Conservation (phyloP, 345 rosid genomes). For the Salix viminalis region DNA sequence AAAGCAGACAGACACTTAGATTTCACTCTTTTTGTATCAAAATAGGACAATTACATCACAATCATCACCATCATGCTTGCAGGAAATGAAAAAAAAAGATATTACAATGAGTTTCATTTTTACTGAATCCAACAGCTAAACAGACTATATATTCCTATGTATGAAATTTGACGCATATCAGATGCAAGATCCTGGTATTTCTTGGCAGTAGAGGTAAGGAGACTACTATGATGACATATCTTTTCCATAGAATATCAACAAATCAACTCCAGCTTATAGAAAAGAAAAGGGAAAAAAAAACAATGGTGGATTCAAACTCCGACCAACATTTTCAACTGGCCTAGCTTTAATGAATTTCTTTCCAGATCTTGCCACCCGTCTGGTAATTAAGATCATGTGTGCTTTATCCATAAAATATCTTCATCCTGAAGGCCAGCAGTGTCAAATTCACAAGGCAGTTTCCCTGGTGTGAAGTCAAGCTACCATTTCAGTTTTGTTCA, state of each 20-base stretch:
- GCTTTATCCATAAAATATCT: conserved; percentile 6
- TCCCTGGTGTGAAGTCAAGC: neutral
- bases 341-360: conserved; percentile 16
- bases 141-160: conserved; percentile 35
- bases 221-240: conserved; percentile 19
- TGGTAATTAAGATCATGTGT: conserved; percentile 11
- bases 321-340: conserved; percentile 15
- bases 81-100: conserved; percentile 13
- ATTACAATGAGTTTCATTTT: conserved; percentile 14
- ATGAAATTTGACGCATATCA: conserved; percentile 30
- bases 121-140: conserved; percentile 18
- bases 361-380: conserved; percentile 12
- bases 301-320: conserved; percentile 15
- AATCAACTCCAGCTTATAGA: conserved; percentile 27
- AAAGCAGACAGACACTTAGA: too few species aligned
- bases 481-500: conserved; percentile 38
- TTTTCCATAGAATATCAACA: conserved; percentile 23
- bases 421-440: conserved; percentile 7
- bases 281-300: conserved; percentile 7
- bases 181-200: conserved; percentile 26
- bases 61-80: neutral
- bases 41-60: neutral
- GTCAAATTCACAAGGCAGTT: conserved; percentile 14
- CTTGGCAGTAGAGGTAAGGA: conserved; percentile 15
- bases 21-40: neutral